These are phyloP conservation scores for Schwanniomyces occidentalis DNA, from an alignment of 805 yeast genomes.

Conservation along the genomic window DNA sequence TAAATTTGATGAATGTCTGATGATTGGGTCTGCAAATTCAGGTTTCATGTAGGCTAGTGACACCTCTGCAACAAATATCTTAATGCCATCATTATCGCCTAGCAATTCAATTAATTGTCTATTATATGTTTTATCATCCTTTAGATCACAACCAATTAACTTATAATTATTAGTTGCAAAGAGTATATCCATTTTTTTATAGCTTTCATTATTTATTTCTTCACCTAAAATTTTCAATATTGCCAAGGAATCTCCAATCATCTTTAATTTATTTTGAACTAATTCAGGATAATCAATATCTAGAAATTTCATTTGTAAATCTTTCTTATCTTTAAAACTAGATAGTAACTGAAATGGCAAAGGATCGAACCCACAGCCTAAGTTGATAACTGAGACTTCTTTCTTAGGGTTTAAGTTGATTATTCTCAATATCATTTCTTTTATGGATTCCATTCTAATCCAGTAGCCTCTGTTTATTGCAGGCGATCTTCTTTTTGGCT, in stretches of 20 bases:
- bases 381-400: slow-evolving; percentile 48
- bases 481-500: slow-evolving; percentile 70
- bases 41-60: slow-evolving; percentile 80
- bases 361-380: slow-evolving; percentile 75
- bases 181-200: slow-evolving; percentile 24
- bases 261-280: slow-evolving; percentile 51
- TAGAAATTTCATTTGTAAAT: slow-evolving; percentile 45
- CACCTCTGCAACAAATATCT: slow-evolving; percentile 76
- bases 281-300: slow-evolving; percentile 80
- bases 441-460: slow-evolving; percentile 73
- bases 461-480: slow-evolving; percentile 83
- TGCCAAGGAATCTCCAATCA: slow-evolving; percentile 51
- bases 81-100: slow-evolving; percentile 32
- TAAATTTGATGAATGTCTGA: slow-evolving; percentile 46
- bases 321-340: slow-evolving; percentile 25
- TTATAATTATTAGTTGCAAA: slow-evolving; percentile 46
- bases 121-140: slow-evolving; percentile 42
- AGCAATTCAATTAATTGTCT: slow-evolving; percentile 24
- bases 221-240: slow-evolving; percentile 47
- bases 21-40: slow-evolving; percentile 61
- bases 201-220: slow-evolving; percentile 6
- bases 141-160: slow-evolving; percentile 68
- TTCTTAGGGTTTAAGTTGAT: slow-evolving; percentile 22
- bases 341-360: slow-evolving; percentile 39
- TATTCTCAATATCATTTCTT: slow-evolving; percentile 51